phyloP scores from a whole-genome alignment of 2,329 filamentous ascomycete species.

The Sordariomycetes sp. region DNA sequence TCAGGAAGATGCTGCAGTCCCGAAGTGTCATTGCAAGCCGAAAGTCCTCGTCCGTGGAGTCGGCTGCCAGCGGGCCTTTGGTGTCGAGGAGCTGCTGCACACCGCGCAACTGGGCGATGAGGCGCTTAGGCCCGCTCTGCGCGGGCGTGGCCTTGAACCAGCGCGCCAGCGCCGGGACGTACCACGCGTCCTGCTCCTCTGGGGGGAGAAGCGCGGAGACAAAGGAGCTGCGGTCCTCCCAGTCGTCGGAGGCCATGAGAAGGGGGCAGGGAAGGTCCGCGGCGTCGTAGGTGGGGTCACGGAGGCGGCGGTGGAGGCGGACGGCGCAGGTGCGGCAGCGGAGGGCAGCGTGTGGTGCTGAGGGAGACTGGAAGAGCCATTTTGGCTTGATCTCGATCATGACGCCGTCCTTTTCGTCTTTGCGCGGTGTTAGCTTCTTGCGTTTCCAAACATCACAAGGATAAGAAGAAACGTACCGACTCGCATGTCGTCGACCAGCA shows the following conservation, averaged over 20 bases:
- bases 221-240: conserved; percentile 25
- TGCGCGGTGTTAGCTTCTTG: conserved; percentile 13
- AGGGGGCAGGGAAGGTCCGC: conserved; percentile 49
- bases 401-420: conserved; percentile 17
- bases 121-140: conserved; percentile 14
- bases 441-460: conserved; percentile 7
- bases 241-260: conserved; percentile 13
- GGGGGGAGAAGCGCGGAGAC: conserved; percentile 19
- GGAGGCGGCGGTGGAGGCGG: conserved; percentile 23
- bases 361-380: conserved; percentile 69
- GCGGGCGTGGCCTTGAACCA: conserved; percentile 7
- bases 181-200: conserved; percentile 4
- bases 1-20: conserved; percentile 67
- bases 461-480: conserved; percentile 11
- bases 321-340: conserved; percentile 68
- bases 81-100: conserved; percentile 32
- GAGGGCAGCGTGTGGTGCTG: conserved; percentile 49
- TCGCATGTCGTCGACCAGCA: conserved; percentile 68
- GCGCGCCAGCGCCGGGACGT: conserved; percentile 5
- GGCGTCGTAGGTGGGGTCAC: conserved; percentile 18
- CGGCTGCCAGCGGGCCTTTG: conserved; percentile 28
- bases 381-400: conserved; percentile 75
- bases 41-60: conserved; percentile 34
- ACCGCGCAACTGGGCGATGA: conserved; percentile 21
- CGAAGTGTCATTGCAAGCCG: conserved; percentile 69